Base-by-base conservation (phyloP, 306 rosid species). In the Sicyos baderoa region DNA sequence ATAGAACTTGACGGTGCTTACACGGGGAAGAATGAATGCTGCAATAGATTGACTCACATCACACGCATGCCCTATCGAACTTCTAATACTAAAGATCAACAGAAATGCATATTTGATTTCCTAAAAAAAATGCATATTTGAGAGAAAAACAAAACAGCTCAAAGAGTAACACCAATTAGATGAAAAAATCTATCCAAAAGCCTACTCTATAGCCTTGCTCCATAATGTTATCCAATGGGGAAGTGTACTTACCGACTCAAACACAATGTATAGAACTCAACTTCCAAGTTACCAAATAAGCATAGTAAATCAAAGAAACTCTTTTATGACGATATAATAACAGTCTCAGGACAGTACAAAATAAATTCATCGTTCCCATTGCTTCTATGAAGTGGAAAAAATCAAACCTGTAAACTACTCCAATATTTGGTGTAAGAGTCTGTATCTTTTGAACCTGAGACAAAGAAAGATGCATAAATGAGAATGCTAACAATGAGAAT, bases 391-490 rank as follows among this genome's bases (percentile, higher is more conserved):
- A 58, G 60, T 51, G 53, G 60, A 6, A 32, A 55, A 37, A 35
- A n/a, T 60, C 83, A 73, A 71, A 94, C 97, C 96, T 94, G 84
- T 88, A 94, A 57, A 94, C 99, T 44, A 94, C 95, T 69, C 99
- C 99, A 40, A 90, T 90, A 75, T 94, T 88, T 76, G 97, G 94
- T 51, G 99, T 90, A 77, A 94, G 77, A 58, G 75, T 69, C 74
- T 94, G 97, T 64, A 93, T 93, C 74, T 94, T 94, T 65, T 88
- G 90, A 71, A 94, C 91, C 97, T 94, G 87, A 76, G 67, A 73
- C 58, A 75, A 70, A 78, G 42, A 72, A 56, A 62, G 21, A 54
- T 45, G n/a, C 62, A 40, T 29, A 23, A 11, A 55, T 58, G 49
- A 23, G 35, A 54, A 45, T 52, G 61, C 53, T 40, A 16, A 68